A percentile compares a stretch with the other conserved stretches of the same genome.
Evolutionary conservation across 441 rosid species (phyloP).

Genomic region (Iberis amara): DNA sequence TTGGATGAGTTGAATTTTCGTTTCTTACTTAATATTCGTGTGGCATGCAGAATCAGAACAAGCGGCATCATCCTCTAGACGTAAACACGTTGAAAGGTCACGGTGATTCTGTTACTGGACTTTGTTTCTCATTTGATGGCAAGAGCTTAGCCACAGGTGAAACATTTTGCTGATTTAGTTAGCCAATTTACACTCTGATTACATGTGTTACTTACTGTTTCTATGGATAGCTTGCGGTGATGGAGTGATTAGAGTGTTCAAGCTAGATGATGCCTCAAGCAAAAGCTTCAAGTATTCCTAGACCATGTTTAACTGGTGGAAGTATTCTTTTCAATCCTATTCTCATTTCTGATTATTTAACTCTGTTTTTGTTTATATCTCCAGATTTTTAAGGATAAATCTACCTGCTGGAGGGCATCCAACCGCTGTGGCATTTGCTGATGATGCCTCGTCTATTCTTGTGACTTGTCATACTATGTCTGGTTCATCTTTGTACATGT

Average conservation of each 20-base stretch:
- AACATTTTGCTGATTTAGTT: too few species aligned
- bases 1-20: conserved; percentile 7
- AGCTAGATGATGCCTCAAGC: conserved; percentile 88
- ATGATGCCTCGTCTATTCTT: conserved; percentile 70
- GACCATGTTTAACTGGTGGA: too few species aligned
- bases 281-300: conserved; percentile 85
- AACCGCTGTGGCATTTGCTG: conserved; percentile 64
- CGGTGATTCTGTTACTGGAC: conserved; percentile 70
- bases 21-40: not conserved
- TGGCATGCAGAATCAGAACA: conserved; percentile 61
- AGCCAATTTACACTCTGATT: not conserved
- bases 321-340: not conserved
- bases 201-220: conserved; percentile 8
- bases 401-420: conserved; percentile 91
- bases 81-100: conserved; percentile 96
- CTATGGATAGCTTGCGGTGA: conserved; percentile 72
- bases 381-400: conserved; percentile 74
- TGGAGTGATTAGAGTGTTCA: conserved; percentile 78
- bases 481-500: conserved; percentile 80
- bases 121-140: conserved; percentile 78
- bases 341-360: conserved; percentile 2
- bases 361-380: not conserved
- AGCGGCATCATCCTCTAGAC: conserved; percentile 83
- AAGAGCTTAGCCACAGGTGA: conserved; percentile 67
- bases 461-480: conserved; percentile 59